Base-by-base conservation (phyloP, 1,139 yeast genomes). In the Hanseniaspora sp. region DNA sequence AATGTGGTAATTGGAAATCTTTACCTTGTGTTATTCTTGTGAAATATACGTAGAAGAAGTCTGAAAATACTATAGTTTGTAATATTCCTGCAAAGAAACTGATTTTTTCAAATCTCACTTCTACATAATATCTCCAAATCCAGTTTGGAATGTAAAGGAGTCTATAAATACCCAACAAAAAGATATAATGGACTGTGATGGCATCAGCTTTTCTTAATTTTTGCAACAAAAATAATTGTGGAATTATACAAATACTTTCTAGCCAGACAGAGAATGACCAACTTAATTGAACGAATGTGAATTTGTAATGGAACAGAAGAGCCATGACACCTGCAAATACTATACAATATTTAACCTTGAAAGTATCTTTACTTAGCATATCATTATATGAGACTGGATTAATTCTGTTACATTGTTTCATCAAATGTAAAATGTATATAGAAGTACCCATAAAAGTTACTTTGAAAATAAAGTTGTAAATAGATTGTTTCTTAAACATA, bases 1-100 rank as follows among this genome's bases (percentile, higher is more conserved):
- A 82, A 55, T 79, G 84, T 9, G 95, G 95, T 63, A 92, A 76
- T 61, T 83, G 85, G 63, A 87, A 83, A 64, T 79, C 80, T 68
- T 82, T 78, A 48, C 95, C 95, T 67, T 83, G 82, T 75, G 88
- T 74, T 53, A 92, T 96, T 68, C 78, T 80, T 57, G 77, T 75
- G 72, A 90, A 90, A 71, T 92, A 92, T 59, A 92, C 77, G 71
- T 87, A 92, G 73, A 92, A 92, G 74, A 92, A 92, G 71, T 92
- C 98, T 1, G 96, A 86, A 71, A 92, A 92, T 39, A 92, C 70
- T 51, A 80, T 74, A 0, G 97, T 87, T 71, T 92, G 98, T 47
- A 87, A 68, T 46, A 92, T 60, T 28, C 98, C 98, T 1, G 96
- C 84, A 37, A 78, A 64, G 8, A 90, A 73, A 9, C 95, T 77